Evolutionary conservation across 208 protist species (phyloP).

Genomic region (Vickermania ingenoplastis): DNA sequence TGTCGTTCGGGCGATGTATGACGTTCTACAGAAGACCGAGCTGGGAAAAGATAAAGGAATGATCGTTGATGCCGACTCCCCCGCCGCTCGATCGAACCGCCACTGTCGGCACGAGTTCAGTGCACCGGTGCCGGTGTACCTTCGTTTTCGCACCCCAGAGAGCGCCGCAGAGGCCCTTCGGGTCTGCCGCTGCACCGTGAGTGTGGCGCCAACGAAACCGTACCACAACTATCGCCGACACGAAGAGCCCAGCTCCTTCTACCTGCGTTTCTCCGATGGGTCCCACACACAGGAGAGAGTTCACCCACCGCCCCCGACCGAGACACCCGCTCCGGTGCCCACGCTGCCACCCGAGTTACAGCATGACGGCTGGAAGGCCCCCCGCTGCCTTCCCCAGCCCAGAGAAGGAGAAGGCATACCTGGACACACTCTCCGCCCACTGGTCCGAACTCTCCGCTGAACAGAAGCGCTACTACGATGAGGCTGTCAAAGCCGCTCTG

Average conservation of each 20-base stretch:
- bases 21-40: too few species aligned
- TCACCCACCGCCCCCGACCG: not conserved
- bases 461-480: constrained; percentile 78
- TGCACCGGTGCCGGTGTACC: too few species aligned
- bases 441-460: constrained; percentile 54
- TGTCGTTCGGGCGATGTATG: too few species aligned
- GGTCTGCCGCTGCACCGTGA: constrained; percentile 29
- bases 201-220: constrained; percentile 13
- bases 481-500: constrained; percentile 42
- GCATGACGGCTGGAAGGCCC: constrained; percentile 31
- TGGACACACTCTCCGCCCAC: constrained; percentile 43
- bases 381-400: constrained; percentile 30
- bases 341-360: constrained; percentile 24
- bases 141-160: not conserved
- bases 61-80: too few species aligned
- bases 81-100: too few species aligned
- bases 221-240: not conserved
- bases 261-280: not conserved
- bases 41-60: too few species aligned
- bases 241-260: not conserved
- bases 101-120: too few species aligned
- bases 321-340: not conserved
- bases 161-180: constrained; percentile 47
- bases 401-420: constrained; percentile 39
- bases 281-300: not conserved